phyloP scores from a whole-genome alignment of 495 filamentous ascomycete genomes.

The Parmelia sp. region DNA sequence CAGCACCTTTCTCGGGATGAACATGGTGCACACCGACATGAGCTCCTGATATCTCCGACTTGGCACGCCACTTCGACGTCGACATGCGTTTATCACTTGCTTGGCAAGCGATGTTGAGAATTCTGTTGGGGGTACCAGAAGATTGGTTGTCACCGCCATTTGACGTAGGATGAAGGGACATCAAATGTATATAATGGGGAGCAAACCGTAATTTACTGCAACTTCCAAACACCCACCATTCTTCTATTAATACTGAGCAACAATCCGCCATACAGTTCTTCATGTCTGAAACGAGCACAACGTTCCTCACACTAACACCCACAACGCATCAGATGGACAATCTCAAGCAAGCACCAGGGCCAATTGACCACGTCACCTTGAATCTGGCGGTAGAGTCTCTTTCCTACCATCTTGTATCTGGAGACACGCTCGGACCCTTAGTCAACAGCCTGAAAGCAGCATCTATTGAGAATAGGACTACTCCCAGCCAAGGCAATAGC shows the following conservation, averaged over 20 bases:
- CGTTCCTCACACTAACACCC: background rate
- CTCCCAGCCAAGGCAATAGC: background rate
- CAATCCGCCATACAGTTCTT: background rate
- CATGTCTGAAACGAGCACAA: background rate
- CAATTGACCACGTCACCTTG: background rate
- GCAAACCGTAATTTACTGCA: background rate
- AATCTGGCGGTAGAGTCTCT: background rate
- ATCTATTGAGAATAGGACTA: background rate
- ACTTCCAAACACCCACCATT: no score
- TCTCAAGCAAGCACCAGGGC: background rate
- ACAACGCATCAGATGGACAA: background rate
- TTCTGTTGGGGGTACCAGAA: background rate
- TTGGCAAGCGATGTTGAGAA: background rate
- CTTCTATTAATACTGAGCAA: background rate
- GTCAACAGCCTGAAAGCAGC: background rate
- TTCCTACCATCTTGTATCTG: background rate
- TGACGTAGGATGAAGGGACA: no score
- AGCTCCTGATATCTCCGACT: background rate
- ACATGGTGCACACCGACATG: background rate
- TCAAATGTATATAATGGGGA: no score
- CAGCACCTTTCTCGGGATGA: background rate
- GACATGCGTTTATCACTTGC: background rate
- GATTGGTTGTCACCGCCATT: no score
- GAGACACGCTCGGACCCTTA: background rate
- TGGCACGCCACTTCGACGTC: background rate